Percentiles rank a stretch among this genome's conserved stretches.
Evolutionary conservation across 176 grass and related monocot species (phyloP).

Genomic region (Ampelocalamus luodianensis): DNA sequence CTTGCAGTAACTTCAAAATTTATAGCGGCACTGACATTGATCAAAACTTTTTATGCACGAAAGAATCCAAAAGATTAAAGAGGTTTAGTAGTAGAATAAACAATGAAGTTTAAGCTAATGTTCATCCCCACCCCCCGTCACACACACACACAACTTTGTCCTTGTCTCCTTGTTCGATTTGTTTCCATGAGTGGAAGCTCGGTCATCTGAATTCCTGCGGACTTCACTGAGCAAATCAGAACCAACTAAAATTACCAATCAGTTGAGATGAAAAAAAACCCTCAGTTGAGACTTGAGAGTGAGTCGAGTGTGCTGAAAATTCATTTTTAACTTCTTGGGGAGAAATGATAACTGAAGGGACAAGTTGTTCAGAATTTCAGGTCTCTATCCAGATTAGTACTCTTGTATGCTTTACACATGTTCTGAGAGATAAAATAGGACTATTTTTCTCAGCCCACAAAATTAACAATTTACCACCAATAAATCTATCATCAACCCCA

Average conservation of each 20-base stretch:
- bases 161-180: neutral
- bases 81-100: neutral
- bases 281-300: neutral
- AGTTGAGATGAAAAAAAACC: neutral
- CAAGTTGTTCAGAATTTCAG: neutral
- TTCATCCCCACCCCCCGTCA: too few relatives aligned
- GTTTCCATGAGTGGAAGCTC: neutral
- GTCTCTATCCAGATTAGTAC: neutral
- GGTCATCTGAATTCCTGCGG: neutral
- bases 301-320: neutral
- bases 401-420: neutral
- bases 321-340: neutral
- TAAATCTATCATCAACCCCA: neutral
- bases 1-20: neutral
- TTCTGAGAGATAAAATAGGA: neutral
- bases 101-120: neutral
- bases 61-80: neutral
- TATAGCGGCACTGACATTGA: neutral
- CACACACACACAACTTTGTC: too few relatives aligned
- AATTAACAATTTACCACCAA: constrained; percentile 3
- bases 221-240: neutral
- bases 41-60: neutral
- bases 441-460: neutral
- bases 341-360: neutral
- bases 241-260: neutral